A percentile compares a stretch with the other conserved stretches of the same genome.
These are phyloP conservation scores for Colletotrichum lindemuthianum DNA, from an alignment of 2,329 filamentous ascomycete species.

Conservation along the genomic window DNA sequence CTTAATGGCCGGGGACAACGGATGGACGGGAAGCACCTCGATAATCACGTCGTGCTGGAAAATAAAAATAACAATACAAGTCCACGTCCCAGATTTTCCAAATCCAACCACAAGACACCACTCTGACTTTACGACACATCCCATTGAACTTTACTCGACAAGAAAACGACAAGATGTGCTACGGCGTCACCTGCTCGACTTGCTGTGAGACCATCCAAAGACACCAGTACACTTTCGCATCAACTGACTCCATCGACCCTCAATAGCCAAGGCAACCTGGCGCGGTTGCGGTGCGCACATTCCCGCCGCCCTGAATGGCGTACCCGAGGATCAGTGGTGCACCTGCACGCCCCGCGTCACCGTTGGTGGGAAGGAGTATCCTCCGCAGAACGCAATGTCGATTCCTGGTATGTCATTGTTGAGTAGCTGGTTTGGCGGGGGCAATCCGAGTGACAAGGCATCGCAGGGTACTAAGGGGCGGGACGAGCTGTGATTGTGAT, in stretches of 20 bases:
- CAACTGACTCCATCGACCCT: background rate
- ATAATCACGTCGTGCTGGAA: too few species aligned
- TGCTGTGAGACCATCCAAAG: constrained; percentile 49
- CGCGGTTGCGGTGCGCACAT: constrained; percentile 61
- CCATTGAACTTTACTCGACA: too few species aligned
- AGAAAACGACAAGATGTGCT: constrained; percentile 48
- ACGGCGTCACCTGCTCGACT: constrained; percentile 51
- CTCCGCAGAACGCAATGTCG: constrained; percentile 52
- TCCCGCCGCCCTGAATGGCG: constrained; percentile 52
- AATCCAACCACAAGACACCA: too few species aligned
- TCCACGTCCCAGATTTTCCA: too few species aligned
- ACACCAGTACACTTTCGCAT: background rate
- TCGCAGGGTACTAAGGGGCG: constrained; percentile 23
- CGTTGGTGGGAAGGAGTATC: constrained; percentile 56
- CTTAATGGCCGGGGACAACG: constrained; percentile 12
- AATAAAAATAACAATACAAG: too few species aligned
- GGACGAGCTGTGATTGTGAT: constrained; percentile 17
- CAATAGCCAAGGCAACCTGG: constrained; percentile 58
- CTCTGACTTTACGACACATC: too few species aligned
- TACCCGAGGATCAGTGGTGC: constrained; percentile 59
- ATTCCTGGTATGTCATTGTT: constrained; percentile 54
- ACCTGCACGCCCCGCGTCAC: constrained; percentile 56
- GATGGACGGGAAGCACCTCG: too few species aligned
- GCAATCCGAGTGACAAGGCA: constrained; percentile 32
- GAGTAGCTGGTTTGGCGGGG: constrained; percentile 30